These are phyloP conservation scores for Helicocarpus griseus DNA, from an alignment of 2,329 filamentous ascomycete species.

Conservation along the genomic window DNA sequence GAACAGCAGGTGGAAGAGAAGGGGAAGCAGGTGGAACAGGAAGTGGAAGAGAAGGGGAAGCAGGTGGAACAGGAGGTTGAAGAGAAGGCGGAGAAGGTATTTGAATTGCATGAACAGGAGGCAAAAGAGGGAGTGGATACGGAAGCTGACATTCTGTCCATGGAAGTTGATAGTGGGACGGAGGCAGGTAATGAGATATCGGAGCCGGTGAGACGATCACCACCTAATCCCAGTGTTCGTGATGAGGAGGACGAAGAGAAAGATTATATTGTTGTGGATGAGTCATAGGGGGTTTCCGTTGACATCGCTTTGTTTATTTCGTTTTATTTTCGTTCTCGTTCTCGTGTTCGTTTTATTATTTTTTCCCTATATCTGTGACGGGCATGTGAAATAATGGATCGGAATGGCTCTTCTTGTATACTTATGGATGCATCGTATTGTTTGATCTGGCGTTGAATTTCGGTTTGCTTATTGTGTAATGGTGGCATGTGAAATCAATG, in stretches of 20 bases:
- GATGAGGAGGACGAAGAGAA: conserved; percentile 16
- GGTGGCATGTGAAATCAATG: no score
- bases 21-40: no score
- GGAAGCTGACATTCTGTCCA: conserved; percentile 13
- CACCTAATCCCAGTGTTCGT: conserved; percentile 1
- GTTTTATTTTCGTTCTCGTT: background rate
- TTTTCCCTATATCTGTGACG: no score
- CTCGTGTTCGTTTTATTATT: background rate
- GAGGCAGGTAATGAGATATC: conserved; percentile 5
- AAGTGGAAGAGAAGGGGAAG: background rate
- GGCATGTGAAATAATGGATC: background rate
- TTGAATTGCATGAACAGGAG: no score
- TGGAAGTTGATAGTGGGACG: conserved; percentile 19
- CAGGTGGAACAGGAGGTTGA: no score
- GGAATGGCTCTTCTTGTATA: background rate
- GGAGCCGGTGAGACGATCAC: conserved; percentile 1
- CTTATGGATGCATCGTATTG: background rate
- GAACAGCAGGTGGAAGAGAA: background rate
- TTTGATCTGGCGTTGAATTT: no score
- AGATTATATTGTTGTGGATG: conserved; percentile 51
- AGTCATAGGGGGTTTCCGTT: conserved; percentile 31
- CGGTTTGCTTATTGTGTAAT: no score
- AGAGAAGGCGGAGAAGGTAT: no score
- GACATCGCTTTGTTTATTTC: background rate
- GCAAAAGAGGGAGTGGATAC: no score